Conservation (phyloP, 768 basidiomycete genomes). For the Rhizopogon vulgaris region DNA sequence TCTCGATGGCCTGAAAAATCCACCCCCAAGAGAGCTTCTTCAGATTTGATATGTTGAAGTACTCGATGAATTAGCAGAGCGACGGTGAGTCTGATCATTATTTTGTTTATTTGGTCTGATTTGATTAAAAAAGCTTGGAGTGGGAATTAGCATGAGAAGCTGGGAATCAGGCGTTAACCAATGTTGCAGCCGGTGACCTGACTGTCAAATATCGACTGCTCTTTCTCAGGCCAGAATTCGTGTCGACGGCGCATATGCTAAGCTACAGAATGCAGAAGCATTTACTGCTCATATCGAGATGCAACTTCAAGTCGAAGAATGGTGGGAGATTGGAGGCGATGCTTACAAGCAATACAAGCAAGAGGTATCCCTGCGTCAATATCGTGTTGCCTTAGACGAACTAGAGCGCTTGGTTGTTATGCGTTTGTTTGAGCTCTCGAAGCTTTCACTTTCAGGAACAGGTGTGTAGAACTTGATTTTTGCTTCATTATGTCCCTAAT, state of each 20-base stretch:
- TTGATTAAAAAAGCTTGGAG: too few species aligned
- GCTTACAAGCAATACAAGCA: conserved; percentile 1
- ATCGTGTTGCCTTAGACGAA: conserved; percentile 11
- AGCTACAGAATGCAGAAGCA: conserved; percentile 2
- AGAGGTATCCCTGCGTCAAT: neutral
- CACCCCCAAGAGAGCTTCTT: neutral
- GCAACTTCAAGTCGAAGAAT: neutral
- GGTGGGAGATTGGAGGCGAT: neutral
- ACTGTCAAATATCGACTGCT: neutral
- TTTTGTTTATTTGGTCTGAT: too few species aligned
- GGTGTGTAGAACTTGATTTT: neutral
- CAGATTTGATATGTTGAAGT: neutral
- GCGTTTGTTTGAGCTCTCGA: conserved; percentile 24
- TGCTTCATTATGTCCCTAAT: too few species aligned
- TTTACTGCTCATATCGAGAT: neutral
- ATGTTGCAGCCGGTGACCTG: neutral
- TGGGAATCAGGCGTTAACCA: neutral
- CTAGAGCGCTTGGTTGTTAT: conserved; percentile 26
- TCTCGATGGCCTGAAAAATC: too few species aligned
- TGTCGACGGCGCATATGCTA: conserved; percentile 1
- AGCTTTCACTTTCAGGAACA: conserved; percentile 11
- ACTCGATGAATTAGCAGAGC: neutral
- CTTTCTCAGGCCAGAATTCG: neutral
- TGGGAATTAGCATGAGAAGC: neutral
- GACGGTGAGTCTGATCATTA: neutral